Base-by-base conservation (phyloP, 495 filamentous ascomycete species). In the Trichoderma reesei region DNA sequence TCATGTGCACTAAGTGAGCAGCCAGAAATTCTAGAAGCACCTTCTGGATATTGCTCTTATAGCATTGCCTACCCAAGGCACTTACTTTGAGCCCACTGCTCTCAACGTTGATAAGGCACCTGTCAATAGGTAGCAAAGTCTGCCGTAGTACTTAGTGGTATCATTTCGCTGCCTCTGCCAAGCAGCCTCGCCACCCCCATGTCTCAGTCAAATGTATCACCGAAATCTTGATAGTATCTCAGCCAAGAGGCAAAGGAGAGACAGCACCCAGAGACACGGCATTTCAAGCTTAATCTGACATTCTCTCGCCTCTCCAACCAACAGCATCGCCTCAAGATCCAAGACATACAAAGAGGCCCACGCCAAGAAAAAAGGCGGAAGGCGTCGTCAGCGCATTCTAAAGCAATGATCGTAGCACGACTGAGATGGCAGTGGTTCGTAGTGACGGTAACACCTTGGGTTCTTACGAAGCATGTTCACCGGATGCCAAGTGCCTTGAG, bases 211-310 rank as follows among this genome's bases (percentile, higher is more conserved):
- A 48, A 34, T 6, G 51, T 34, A 14, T 33, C 9, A 56, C 51
- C 33, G 13, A 56, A 31, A 54, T 13, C 6, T 56, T 14, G 13
- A 56, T 13, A 9, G 14, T 18, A 11, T 26, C 26, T 26, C 26
- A 26, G 26, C 26, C 26, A 26, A 26, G 51, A 56, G 51, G 34
- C 26, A 56, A 4, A 10, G 26, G 26, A 4, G 26, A 10, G 33
- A 20, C 51, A 20, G 33, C 4, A n/a, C 5, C 51, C 51, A 33
- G 20, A 56, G 11, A 56, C 51, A 56, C 9, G 11, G 51, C 51
- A 56, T 56, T 56, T 56, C 51, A 56, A 56, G 51, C 51, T 56
- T 56, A 56, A 56, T 18, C 51, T 56, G 51, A 56, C 51, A 31
- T 31, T 56, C 51, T 3, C 26, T 11, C 26, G 51, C 31, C 20